Evolutionary conservation across 2,329 filamentous ascomycete genomes (phyloP), one percentile per base, ranked within the genome.

Genomic region (Colletotrichum simmondsii): DNA sequence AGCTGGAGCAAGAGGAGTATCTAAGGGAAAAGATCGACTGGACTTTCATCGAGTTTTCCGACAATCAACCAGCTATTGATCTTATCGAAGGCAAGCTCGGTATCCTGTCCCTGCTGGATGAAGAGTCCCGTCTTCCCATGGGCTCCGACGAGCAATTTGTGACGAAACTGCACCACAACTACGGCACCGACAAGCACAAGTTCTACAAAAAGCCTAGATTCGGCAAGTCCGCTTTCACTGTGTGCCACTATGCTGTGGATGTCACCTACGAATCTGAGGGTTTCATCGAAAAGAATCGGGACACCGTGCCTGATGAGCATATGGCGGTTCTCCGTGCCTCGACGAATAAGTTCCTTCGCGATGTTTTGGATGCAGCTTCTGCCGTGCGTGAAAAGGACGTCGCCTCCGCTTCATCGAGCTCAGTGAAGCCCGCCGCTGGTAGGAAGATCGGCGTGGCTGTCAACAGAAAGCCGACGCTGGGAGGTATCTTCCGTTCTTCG

Each of bases 191-290:
- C 81, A 98, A 98, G 87, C 94, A 97, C 82, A 94, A 94, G 80
- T 98, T 98, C 82, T 99, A 97, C 90, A 98, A 98, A 88, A 99
- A 98, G 86, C 97, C 97, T 7, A 91, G 97, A 70, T 99, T 99
- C 78, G 97, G 97, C 77, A 98, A 98, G 84, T 98, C 95, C 16
- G 90, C 97, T 1, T 99, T 99, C 85, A 98, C 97, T 8, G 95
- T 99, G 75, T 98, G 96, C 83, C 97, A 99, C 85, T 99, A 99
- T 84, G 97, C 97, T 65, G 89, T 99, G 69, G 97, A 99, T 79
- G 97, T 99, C 77, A 98, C 96, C 22, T 99, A 99, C 81, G 97
- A 99, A 83, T 98, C 96, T 2, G 97, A 99, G 78, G 97, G 97
- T 59, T 99, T 99, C 85, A 98, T 99, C 79, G 97, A 99, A 83